A percentile compares a stretch with the other conserved stretches of the same genome.
phyloP scores from a whole-genome alignment of 352 stramenopile species.

The Phytophthora sp. region DNA sequence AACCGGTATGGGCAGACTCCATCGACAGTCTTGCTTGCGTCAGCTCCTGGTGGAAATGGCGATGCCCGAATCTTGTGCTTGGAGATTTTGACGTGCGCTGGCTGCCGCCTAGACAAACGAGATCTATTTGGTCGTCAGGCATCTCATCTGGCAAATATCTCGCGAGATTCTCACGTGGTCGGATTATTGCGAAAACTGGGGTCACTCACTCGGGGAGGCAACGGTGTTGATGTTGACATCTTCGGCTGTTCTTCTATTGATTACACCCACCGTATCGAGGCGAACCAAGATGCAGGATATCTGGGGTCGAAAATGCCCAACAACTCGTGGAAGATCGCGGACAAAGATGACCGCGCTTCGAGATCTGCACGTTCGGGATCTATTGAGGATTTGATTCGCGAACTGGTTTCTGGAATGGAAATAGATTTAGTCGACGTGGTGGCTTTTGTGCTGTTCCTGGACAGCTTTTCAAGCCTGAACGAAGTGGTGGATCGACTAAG shows the following conservation, averaged over 20 bases:
- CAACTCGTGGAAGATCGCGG: constrained; percentile 35
- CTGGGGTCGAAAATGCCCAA: constrained; percentile 42
- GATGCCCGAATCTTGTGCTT: constrained; percentile 52
- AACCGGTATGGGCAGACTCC: constrained; percentile 82
- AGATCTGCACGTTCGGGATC: constrained; percentile 16
- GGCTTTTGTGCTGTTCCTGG: constrained; percentile 74
- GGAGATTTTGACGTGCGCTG: constrained; percentile 55
- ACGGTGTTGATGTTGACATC: constrained; percentile 55
- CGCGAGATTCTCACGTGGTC: constrained; percentile 42
- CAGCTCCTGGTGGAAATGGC: constrained; percentile 19
- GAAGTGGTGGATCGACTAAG: constrained; percentile 64
- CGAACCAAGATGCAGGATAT: constrained; percentile 36
- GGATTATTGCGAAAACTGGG: constrained; percentile 41
- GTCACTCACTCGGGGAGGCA: constrained; percentile 26
- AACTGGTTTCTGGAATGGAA: constrained; percentile 41
- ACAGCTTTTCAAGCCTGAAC: constrained; percentile 70
- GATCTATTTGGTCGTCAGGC: constrained; percentile 76
- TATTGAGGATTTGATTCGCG: constrained; percentile 47
- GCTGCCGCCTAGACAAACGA: constrained; percentile 50
- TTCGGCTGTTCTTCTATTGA: constrained; percentile 68
- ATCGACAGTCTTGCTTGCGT: constrained; percentile 54
- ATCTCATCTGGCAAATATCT: constrained; percentile 56
- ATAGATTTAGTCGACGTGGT: constrained; percentile 68
- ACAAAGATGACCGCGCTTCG: constrained; percentile 14
- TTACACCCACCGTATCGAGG: constrained; percentile 44